phyloP scores from a whole-genome alignment of 164 flowering plant species.

The Tetracentron sinense region DNA sequence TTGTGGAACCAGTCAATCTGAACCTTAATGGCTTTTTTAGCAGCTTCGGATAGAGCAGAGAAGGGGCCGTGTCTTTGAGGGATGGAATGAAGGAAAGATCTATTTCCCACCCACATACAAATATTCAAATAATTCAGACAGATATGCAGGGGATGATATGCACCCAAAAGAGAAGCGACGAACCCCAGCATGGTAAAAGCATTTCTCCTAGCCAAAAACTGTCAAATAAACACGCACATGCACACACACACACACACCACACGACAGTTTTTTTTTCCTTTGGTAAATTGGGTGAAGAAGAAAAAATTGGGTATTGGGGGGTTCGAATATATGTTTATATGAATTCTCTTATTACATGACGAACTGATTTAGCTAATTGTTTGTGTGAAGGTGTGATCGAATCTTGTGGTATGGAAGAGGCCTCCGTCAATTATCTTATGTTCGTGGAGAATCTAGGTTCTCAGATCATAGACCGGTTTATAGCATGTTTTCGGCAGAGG shows the following conservation, averaged over 20 bases:
- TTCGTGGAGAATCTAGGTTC: constrained; percentile 81
- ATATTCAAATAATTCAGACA: constrained; percentile 86
- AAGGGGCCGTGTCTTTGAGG: constrained; percentile 67
- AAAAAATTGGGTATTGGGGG: no score
- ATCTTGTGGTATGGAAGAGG: constrained; percentile 87
- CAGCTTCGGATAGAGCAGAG: constrained; percentile 80
- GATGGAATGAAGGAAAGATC: constrained; percentile 85
- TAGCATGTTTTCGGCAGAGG: constrained; percentile 67
- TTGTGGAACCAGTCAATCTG: constrained; percentile 1
- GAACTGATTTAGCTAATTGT: no score
- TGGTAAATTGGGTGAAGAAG: no score
- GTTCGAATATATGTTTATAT: no score
- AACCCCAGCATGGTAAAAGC: constrained; percentile 94
- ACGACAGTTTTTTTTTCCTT: no score
- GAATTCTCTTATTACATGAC: no score
- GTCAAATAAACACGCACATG: no score
- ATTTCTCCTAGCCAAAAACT: not conserved
- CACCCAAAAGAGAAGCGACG: constrained; percentile 77
- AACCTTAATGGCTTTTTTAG: no score
- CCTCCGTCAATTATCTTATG: constrained; percentile 72
- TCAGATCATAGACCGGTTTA: constrained; percentile 92
- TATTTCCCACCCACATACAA: constrained; percentile 95
- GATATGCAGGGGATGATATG: constrained; percentile 66
- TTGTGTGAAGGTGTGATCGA: constrained; percentile 74
- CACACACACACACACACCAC: no score